phyloP scores from a whole-genome alignment of 1,139 yeast genomes.

The Lodderomyces beijingensis region DNA sequence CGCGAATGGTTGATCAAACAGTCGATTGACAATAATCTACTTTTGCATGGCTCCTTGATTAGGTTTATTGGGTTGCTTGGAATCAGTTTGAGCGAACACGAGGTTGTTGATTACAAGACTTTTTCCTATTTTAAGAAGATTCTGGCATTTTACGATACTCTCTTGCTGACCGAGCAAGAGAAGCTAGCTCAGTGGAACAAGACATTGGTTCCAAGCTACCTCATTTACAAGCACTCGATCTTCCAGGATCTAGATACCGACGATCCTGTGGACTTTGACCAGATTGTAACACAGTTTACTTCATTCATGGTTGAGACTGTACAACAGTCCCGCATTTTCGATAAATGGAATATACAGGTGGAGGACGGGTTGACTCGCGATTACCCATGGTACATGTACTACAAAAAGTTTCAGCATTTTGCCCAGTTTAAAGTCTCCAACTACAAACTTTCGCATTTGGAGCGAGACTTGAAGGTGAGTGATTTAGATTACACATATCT shows the following conservation, averaged over 20 bases:
- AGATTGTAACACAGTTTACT: slow-evolving; percentile 18
- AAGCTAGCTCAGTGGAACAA: slow-evolving; percentile 20
- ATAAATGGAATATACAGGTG: slow-evolving; percentile 32
- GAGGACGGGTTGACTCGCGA: slow-evolving; percentile 51
- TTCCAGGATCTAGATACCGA: slow-evolving; percentile 20
- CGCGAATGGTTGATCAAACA: slow-evolving; percentile 30
- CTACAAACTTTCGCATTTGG: slow-evolving; percentile 49
- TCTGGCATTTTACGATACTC: slow-evolving; percentile 15
- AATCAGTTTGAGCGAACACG: slow-evolving; percentile 39
- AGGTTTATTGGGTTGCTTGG: slow-evolving; percentile 35
- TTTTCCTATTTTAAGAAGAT: slow-evolving; percentile 21
- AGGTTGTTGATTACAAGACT: slow-evolving; percentile 33
- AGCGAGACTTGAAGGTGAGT: slow-evolving; percentile 26
- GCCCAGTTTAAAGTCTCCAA: slow-evolving; percentile 55
- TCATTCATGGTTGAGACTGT: slow-evolving; percentile 13
- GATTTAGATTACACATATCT: slow-evolving; percentile 23
- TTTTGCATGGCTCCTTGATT: slow-evolving; percentile 36
- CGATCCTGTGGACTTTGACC: slow-evolving; percentile 16
- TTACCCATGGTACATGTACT: slow-evolving; percentile 66
- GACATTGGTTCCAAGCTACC: slow-evolving; percentile 18
- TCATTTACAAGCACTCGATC: slow-evolving; percentile 19
- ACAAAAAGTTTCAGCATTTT: slow-evolving; percentile 54
- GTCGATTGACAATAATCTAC: slow-evolving; percentile 25
- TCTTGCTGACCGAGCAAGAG: slow-evolving; percentile 14
- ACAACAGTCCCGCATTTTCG: slow-evolving; percentile 25